These are phyloP conservation scores for Cladosporium sp. DNA, from an alignment of 2,329 filamentous ascomycete species.

Conservation along the genomic window DNA sequence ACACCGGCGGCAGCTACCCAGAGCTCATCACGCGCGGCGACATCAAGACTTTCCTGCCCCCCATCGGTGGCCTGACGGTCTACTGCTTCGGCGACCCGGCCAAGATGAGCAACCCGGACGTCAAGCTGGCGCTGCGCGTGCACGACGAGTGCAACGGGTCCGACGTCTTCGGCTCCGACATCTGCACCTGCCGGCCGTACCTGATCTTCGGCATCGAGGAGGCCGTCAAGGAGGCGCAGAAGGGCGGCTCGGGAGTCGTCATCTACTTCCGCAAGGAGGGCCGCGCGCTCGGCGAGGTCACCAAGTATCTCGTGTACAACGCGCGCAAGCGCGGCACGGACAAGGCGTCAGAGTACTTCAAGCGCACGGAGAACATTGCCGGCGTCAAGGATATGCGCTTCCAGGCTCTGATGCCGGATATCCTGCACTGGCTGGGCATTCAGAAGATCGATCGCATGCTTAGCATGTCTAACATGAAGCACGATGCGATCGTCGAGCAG, in stretches of 20 bases:
- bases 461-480: slow-evolving; percentile 97
- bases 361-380: slow-evolving; percentile 95
- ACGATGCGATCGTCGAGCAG: slow-evolving; percentile 80
- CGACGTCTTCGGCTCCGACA: slow-evolving; percentile 96
- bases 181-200: slow-evolving; percentile 93
- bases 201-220: slow-evolving; percentile 96
- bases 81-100: slow-evolving; percentile 95
- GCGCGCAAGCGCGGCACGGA: slow-evolving; percentile 73
- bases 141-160: slow-evolving; percentile 91
- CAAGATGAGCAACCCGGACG: slow-evolving; percentile 83
- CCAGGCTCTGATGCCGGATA: slow-evolving; percentile 89
- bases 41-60: slow-evolving; percentile 91
- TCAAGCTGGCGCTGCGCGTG: slow-evolving; percentile 73
- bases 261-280: slow-evolving; percentile 99
- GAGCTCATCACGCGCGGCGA: slow-evolving; percentile 92
- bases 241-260: slow-evolving; percentile 85
- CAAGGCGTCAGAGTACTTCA: slow-evolving; percentile 85
- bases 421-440: slow-evolving; percentile 95
- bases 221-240: slow-evolving; percentile 93
- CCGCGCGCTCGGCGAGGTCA: slow-evolving; percentile 87
- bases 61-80: slow-evolving; percentile 90
- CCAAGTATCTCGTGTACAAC: slow-evolving; percentile 80
- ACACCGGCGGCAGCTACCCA: slow-evolving; percentile 92
- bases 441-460: slow-evolving; percentile 98
- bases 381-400: slow-evolving; percentile 96